These are phyloP conservation scores for Herpomyces periplanetae DNA, from an alignment of 2,329 filamentous ascomycete genomes.

Conservation along the genomic window DNA sequence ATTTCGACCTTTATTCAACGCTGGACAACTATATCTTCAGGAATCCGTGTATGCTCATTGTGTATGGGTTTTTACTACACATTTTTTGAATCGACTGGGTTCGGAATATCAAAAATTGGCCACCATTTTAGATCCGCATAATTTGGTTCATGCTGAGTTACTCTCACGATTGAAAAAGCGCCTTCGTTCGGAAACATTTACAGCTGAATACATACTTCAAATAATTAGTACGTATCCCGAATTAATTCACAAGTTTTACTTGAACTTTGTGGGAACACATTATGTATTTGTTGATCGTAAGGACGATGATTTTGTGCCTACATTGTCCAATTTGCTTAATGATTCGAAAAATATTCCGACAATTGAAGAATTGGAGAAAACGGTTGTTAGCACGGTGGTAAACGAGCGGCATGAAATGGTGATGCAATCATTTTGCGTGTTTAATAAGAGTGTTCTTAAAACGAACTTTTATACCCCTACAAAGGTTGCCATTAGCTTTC, in stretches of 20 bases:
- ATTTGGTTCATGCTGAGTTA: conserved; percentile 49
- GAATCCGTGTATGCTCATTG: conserved; percentile 92
- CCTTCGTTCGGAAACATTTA: conserved; percentile 82
- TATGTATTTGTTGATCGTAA: conserved; percentile 24
- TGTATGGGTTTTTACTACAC: conserved; percentile 85
- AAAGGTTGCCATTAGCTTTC: conserved; percentile 90
- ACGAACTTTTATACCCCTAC: conserved; percentile 94
- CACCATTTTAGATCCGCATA: conserved; percentile 35
- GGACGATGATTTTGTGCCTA: conserved; percentile 26
- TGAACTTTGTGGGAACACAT: conserved; percentile 64
- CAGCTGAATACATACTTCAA: conserved; percentile 83
- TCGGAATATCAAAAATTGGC: conserved; percentile 65
- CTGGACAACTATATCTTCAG: conserved; percentile 53
- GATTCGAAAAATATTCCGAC: too few species aligned
- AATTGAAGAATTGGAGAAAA: conserved; percentile 26
- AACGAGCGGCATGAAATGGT: conserved; percentile 96
- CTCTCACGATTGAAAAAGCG: conserved; percentile 81
- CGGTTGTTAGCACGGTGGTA: conserved; percentile 35
- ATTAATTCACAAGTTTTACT: conserved; percentile 51
- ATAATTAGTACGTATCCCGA: conserved; percentile 72
- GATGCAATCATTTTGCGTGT: conserved; percentile 77
- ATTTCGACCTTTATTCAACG: conserved; percentile 58
- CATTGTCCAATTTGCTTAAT: conserved; percentile 25
- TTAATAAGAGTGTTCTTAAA: conserved; percentile 75
- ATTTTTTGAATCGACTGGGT: conserved; percentile 79